Evolutionary conservation across 163 green algal species (phyloP), one percentile per base, ranked within the genome.

Genomic region (Scenedesmus sp.): DNA sequence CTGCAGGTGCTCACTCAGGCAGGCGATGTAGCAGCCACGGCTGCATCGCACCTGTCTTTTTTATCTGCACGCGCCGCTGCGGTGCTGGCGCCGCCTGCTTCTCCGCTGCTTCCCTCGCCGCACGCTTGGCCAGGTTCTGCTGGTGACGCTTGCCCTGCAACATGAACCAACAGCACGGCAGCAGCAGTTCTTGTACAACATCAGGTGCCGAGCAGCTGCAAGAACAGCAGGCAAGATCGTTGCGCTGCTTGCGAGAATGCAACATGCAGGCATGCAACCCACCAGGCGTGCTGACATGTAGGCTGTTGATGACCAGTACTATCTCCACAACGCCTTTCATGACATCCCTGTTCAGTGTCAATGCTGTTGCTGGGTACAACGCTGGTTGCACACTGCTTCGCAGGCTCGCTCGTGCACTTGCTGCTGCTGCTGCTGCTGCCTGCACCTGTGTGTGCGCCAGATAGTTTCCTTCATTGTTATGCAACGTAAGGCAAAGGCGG

Each of bases 401-500:
- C 70, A 6, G 20, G 49, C 49, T 56, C 12, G 18, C 24, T 7
- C 61, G 20, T 83, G 59, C 44, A 6, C 6, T 12, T 43, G 85
- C 81, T 73, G 90, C 40, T 53, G 30, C 40, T 73, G 61, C 79
- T 59, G n/a, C n/a, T n/a, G n/a, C n/a, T n/a, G n/a, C n/a, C n/a
- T n/a, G 72, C 76, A 96, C 96, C 95, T 99, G 98, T 22, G 98
- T 99, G 93, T 99, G 98, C 16, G 98, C 98, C 35, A 99, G 94
- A 88, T 99, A 99, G 95, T 99, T 99, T 35, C 98, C 98, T 92
- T 99, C 98, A 83, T 99, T 99, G 73, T 96, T 98, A 94, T 99
- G 98, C 33, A 99, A 93, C 30, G 98, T 99, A 33, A 99, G 92
- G 87, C 98, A 99, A 12, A 99, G 94, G 49, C 98, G 97, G 95